These are phyloP conservation scores for Neurospora sp. DNA, from an alignment of 495 filamentous ascomycete species.

Conservation along the genomic window DNA sequence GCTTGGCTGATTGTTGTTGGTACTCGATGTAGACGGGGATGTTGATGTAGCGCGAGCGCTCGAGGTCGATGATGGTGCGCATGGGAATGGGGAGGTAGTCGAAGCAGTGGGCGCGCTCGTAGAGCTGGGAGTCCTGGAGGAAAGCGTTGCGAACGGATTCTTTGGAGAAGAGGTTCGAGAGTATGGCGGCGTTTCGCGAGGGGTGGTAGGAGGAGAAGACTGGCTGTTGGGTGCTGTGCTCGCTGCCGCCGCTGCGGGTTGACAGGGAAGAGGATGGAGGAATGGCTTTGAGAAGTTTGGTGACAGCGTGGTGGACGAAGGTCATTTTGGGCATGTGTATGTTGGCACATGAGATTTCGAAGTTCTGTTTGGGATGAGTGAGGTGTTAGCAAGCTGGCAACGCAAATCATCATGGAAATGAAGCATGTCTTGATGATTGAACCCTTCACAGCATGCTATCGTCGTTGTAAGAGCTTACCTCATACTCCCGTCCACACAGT, in stretches of 20 bases:
- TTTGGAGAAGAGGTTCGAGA: constrained; percentile 30
- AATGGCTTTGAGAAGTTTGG: constrained; percentile 19
- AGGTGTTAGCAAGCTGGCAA: not conserved
- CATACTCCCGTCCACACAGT: not conserved
- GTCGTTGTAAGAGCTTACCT: not conserved
- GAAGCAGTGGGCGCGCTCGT: constrained; percentile 29
- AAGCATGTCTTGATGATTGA: not conserved
- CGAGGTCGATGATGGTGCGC: not conserved
- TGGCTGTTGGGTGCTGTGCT: constrained; percentile 12
- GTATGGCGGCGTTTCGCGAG: constrained; percentile 39
- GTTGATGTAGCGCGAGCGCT: constrained; percentile 35
- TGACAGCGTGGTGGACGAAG: constrained; percentile 30
- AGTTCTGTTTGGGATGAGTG: not conserved
- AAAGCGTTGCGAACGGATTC: constrained; percentile 34
- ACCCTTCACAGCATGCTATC: not conserved
- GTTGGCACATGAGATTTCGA: not conserved
- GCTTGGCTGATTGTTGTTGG: constrained; percentile 50
- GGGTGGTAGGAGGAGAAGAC: constrained; percentile 10
- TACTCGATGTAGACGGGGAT: constrained; percentile 22
- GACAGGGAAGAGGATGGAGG: not conserved
- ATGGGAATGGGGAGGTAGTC: not conserved
- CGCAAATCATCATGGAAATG: not conserved
- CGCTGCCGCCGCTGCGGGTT: constrained; percentile 17
- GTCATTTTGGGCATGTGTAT: not conserved
- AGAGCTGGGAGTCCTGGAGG: constrained; percentile 44